phyloP scores from a whole-genome alignment of 225 moss, liverwort and hornwort species.

The Sphagnum tenellum region DNA sequence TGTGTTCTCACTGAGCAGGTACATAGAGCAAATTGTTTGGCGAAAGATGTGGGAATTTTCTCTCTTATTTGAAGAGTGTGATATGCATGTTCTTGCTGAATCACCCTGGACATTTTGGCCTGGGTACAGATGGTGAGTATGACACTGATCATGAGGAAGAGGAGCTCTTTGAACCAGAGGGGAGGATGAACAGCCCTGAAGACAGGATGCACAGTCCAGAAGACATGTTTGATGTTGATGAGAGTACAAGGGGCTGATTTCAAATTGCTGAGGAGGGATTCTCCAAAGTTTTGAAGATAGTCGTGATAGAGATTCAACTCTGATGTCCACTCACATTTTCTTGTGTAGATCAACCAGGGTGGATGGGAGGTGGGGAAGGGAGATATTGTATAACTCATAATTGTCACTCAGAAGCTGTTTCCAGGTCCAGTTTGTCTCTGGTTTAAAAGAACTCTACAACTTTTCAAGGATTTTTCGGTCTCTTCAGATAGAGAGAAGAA shows the following conservation, averaged over 20 bases:
- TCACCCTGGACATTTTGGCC: not conserved
- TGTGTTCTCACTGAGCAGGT: too few species aligned
- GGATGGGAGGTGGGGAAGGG: conserved; percentile 5
- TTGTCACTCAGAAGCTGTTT: conserved; percentile 35
- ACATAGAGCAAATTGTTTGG: too few species aligned
- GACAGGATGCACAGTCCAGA: not conserved
- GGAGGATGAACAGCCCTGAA: conserved; percentile 51
- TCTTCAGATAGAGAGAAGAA: too few species aligned
- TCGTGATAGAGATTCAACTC: conserved; percentile 11
- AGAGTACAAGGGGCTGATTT: conserved; percentile 2
- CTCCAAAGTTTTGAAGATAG: conserved; percentile 48
- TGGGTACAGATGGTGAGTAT: conserved; percentile 42
- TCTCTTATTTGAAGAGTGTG: too few species aligned
- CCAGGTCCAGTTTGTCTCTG: conserved; percentile 14
- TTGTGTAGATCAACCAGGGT: conserved; percentile 9
- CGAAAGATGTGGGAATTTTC: too few species aligned
- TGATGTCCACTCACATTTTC: conserved; percentile 47
- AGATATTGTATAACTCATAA: conserved; percentile 27
- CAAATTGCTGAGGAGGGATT: conserved; percentile 15
- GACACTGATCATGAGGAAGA: conserved; percentile 51
- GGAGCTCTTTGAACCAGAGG: conserved; percentile 52
- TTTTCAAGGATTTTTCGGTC: too few species aligned
- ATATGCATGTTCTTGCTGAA: too few species aligned
- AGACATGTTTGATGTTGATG: conserved; percentile 1
- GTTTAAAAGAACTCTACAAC: too few species aligned